Base-by-base conservation (phyloP, 192 early-diverging fungal genomes). In the Backusella sp. region DNA sequence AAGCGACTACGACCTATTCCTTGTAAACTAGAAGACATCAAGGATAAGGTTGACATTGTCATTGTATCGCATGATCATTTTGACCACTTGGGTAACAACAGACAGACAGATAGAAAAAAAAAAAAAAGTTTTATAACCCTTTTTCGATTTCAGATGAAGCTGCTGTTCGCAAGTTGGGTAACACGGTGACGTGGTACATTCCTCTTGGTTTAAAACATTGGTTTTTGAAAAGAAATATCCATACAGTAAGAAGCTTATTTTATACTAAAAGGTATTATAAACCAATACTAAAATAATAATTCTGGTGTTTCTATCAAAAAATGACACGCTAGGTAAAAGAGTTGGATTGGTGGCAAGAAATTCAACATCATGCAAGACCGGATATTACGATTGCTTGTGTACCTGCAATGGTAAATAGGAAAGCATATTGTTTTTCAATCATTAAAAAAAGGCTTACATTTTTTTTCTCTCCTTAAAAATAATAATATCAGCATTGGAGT, bases 261-360 rank as follows among this genome's bases (percentile, higher is more conserved):
- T 59, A 26, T 23, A 32, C 32, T 32, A 32, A 32, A 32, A 32
- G 0, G 32, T 3, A 59, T 59, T 23, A 26, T 44, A 21, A 23
- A 41, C 19, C n/a, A 21, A 70, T 4, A 70, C 17, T 70, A 36
- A 46, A 44, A 21, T 17, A 49, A 28, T 46, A 15, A 17, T 28
- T 32, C 9, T 30, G n/a, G 23, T 52, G 32, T 26, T 42, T 28
- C 23, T 6, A 71, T 44, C 5, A 34, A 37, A 23, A 39, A 23
- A 41, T 32, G 32, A 32, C 32, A 32, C 32, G 21, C 8, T 62
- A 86, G 82, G 79, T 86, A 6, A 74, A 86, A 17, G 88, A 89
- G 71, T 73, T 88, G 26, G 85, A 87, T 73, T 89, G 86, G 86
- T 89, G 86, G 88, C 83, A 87, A 76, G 86, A 89, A 76, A 68